Percentiles rank a stretch among this genome's conserved stretches.
These are phyloP conservation scores for Dianthus caryophyllus DNA, from an alignment of 148 eudicot genomes.

Conservation along the genomic window DNA sequence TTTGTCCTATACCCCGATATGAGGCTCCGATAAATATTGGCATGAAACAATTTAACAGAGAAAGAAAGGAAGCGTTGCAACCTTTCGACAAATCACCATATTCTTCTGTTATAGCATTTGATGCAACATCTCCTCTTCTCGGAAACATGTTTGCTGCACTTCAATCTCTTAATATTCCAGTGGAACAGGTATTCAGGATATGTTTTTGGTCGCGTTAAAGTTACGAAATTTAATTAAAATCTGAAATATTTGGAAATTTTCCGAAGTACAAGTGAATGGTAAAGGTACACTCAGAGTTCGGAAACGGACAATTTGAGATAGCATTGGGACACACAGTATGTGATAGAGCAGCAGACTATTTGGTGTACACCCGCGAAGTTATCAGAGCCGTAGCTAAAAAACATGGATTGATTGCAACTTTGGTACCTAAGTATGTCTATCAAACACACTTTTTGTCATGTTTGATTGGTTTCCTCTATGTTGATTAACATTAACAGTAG, in stretches of 20 bases:
- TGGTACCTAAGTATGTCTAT: constrained; percentile 77
- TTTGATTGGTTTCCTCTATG: too few species aligned
- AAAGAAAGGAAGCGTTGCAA: constrained; percentile 70
- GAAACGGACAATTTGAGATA: constrained; percentile 88
- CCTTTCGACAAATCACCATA: constrained; percentile 71
- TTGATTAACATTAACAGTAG: too few species aligned
- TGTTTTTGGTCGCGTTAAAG: too few species aligned
- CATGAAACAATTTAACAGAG: constrained; percentile 43
- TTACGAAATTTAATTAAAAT: too few species aligned
- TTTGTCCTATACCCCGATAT: not conserved
- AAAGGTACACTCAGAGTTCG: constrained; percentile 87
- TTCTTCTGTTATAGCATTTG: constrained; percentile 70
- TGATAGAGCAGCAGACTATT: constrained; percentile 66
- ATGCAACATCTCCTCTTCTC: constrained; percentile 77
- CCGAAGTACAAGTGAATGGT: constrained; percentile 8
- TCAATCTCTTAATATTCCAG: constrained; percentile 55
- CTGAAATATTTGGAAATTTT: too few species aligned
- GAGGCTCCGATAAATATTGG: not conserved
- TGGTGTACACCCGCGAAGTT: constrained; percentile 70
- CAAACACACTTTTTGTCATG: too few species aligned
- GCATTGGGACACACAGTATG: constrained; percentile 60
- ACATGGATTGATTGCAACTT: constrained; percentile 85
- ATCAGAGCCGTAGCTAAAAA: constrained; percentile 81
- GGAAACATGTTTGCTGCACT: constrained; percentile 55
- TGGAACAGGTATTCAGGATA: constrained; percentile 90